A percentile compares a stretch with the other conserved stretches of the same genome.
Evolutionary conservation across 2,329 filamentous ascomycete genomes (phyloP).

Genomic region (Juglanconis sp.): DNA sequence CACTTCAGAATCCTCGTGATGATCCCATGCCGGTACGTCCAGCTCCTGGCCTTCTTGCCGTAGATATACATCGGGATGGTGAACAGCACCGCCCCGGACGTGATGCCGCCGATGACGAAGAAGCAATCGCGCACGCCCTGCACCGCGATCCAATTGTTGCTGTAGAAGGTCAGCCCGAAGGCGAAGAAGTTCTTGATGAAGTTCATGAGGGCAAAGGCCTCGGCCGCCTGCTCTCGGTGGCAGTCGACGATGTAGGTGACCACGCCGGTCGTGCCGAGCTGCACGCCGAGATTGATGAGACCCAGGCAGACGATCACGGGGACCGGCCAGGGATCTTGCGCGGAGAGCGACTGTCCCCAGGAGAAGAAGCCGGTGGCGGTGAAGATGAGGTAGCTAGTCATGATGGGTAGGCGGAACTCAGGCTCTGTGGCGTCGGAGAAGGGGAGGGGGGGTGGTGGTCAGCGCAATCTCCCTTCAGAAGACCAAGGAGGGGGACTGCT

Average conservation of each 20-base stretch:
- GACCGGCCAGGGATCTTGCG: constrained; percentile 25
- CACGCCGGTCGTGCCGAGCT: constrained; percentile 34
- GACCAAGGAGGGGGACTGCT: background rate
- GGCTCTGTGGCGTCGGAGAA: constrained; percentile 24
- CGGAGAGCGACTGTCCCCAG: constrained; percentile 25
- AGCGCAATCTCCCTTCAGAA: too few species aligned
- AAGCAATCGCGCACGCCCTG: constrained; percentile 35
- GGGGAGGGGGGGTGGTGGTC: too few species aligned
- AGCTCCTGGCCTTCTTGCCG: constrained; percentile 22
- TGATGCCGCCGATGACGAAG: constrained; percentile 35
- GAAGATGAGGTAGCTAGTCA: constrained; percentile 31
- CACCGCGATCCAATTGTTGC: constrained; percentile 35
- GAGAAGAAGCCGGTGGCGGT: constrained; percentile 37
- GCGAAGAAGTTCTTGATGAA: constrained; percentile 38
- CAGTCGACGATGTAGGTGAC: constrained; percentile 37
- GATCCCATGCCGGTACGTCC: constrained; percentile 14
- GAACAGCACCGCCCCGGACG: constrained; percentile 26
- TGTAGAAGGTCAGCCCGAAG: constrained; percentile 36
- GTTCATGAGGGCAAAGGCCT: constrained; percentile 36
- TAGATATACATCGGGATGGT: constrained; percentile 30
- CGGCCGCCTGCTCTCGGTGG: constrained; percentile 34
- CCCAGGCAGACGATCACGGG: constrained; percentile 33
- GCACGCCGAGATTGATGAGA: constrained; percentile 31
- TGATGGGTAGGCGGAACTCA: constrained; percentile 36
- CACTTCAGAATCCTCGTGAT: constrained; percentile 15